Evolutionary conservation across 176 grass and related monocot genomes (phyloP).

Genomic region (Aechmea fasciata): DNA sequence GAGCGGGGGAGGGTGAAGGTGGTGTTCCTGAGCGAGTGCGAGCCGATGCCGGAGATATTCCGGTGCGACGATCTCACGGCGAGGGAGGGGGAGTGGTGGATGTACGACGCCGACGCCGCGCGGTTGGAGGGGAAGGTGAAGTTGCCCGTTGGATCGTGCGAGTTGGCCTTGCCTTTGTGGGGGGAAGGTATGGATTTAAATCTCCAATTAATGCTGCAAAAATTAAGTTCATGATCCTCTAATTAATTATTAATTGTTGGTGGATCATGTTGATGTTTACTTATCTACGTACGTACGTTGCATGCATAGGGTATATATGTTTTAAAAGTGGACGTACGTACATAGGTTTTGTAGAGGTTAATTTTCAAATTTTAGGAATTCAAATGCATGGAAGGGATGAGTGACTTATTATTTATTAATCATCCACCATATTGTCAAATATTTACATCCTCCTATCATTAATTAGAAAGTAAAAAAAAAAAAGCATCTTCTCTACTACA

Average conservation of each 20-base stretch:
- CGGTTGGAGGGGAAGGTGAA: slow-evolving; percentile 65
- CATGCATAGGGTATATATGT: too few species aligned
- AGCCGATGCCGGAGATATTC: slow-evolving; percentile 95
- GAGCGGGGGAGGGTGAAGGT: slow-evolving; percentile 35
- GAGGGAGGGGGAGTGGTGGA: slow-evolving; percentile 60
- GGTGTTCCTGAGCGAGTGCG: slow-evolving; percentile 56
- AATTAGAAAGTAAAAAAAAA: too few species aligned
- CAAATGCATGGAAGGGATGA: too few species aligned
- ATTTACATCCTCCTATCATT: too few species aligned
- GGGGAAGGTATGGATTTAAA: slow-evolving; percentile 38
- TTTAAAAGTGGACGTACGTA: too few species aligned
- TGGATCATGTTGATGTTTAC: too few species aligned
- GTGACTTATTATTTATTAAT: too few species aligned
- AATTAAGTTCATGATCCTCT: neutral
- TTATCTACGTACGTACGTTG: too few species aligned
- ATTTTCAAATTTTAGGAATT: too few species aligned
- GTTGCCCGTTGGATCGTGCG: slow-evolving; percentile 61
- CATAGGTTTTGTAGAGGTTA: too few species aligned
- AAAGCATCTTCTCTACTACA: too few species aligned
- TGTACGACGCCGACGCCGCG: slow-evolving; percentile 41
- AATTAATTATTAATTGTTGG: neutral
- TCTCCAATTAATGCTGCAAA: neutral
- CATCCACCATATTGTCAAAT: too few species aligned
- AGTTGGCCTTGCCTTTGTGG: slow-evolving; percentile 63
- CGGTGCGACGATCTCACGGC: slow-evolving; percentile 60